Base-by-base conservation (phyloP, 2,329 filamentous ascomycete genomes). In the Elsinoe batatas region DNA sequence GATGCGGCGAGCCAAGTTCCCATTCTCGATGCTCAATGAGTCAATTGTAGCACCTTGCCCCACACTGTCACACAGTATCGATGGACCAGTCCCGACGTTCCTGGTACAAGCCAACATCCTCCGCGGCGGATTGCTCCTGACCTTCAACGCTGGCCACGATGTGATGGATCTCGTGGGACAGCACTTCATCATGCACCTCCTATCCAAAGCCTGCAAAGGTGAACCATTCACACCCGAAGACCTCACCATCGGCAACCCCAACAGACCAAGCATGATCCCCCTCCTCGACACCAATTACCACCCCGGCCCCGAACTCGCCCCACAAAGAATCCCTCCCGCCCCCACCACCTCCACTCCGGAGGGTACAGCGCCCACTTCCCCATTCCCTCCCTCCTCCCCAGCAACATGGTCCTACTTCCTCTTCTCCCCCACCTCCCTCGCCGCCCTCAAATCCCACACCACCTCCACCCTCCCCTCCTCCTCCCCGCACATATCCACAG, bases 91-190 rank as follows among this genome's bases (percentile, higher is more conserved):
- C 40, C 64, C 53, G 40, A 76, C 80, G 0, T 63, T 80, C 40
- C 58, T 74, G 0, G 58, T 79, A 1, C 78, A 80, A 59, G 69
- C 70, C 1, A 79, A 71, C 47, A 73, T 78, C 54, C 72, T 81
- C 36, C 53, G 59, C 1, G 76, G 73, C 3, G 79, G 78, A 0
- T 60, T 82, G 0, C 58, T 82, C 1, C 67, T 82, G 7, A 76
- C 73, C 2, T 66, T 80, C 20, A 69, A 70, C 26, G 71, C 68
- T 6, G 72, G 78, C 20, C 79, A 82, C 59, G 69, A 70, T 5
- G 64, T 68, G 0, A 76, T 79, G 70, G 79, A 82, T 55, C 75
- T 77, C 65, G 70, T 69, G 1, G 79, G 77, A 1, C 72, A 76
- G 59, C 74, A 67, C 2, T 68, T 73, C 18, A 58, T 79, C 13